A percentile compares a stretch with the other conserved stretches of the same genome.
These are phyloP conservation scores for Adansonia gregorii DNA, from an alignment of 441 rosid species.

Conservation along the genomic window DNA sequence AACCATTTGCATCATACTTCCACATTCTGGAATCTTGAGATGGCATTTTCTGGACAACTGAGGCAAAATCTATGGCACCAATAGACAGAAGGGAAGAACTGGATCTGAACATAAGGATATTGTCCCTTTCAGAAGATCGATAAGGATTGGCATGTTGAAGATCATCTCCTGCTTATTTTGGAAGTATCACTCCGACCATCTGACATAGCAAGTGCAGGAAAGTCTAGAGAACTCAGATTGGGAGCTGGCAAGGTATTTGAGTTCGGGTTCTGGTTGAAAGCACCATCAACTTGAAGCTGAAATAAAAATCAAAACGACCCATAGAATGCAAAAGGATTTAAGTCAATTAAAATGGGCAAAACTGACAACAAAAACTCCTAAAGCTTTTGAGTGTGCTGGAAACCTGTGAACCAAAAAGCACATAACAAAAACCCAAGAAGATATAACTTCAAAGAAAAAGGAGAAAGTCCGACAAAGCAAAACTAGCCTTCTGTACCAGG, in stretches of 20 bases:
- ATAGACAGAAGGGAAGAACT: constrained; percentile 56
- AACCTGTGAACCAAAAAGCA: neutral
- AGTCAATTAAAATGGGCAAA: neutral
- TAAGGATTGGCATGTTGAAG: constrained; percentile 62
- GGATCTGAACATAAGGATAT: constrained; percentile 67
- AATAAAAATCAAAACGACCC: constrained; percentile 33
- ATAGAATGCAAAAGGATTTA: constrained; percentile 15
- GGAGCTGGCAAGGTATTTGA: constrained; percentile 70
- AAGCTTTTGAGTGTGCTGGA: neutral
- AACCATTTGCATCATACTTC: constrained; percentile 80
- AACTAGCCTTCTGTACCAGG: constrained; percentile 21
- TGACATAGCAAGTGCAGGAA: constrained; percentile 69
- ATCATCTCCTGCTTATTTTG: constrained; percentile 74
- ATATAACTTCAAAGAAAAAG: neutral
- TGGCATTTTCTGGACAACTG: constrained; percentile 88
- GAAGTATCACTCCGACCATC: constrained; percentile 58
- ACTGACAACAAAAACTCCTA: neutral
- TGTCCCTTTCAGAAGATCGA: constrained; percentile 68
- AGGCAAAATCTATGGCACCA: constrained; percentile 72
- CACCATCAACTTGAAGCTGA: constrained; percentile 88
- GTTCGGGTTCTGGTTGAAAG: constrained; percentile 65
- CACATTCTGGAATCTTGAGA: constrained; percentile 80
- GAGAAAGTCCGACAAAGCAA: constrained; percentile 6
- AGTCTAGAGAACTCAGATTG: constrained; percentile 72
- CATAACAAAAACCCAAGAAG: neutral